Evolutionary conservation across 83 land plant species (phyloP).

Genomic region (Picea engelmannii): DNA sequence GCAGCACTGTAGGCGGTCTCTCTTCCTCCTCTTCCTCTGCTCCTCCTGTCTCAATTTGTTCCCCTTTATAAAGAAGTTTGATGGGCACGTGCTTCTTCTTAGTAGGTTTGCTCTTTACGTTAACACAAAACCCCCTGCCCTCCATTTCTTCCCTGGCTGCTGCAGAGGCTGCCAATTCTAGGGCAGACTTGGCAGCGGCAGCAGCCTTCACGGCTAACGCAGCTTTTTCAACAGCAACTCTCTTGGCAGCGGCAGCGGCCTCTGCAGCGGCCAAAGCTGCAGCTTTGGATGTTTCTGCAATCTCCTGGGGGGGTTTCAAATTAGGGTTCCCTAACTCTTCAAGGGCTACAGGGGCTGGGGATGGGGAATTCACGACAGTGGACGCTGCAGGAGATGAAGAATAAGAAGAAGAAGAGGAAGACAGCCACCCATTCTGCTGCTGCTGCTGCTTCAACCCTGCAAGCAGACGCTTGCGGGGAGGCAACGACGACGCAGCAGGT

Average conservation of each 20-base stretch:
- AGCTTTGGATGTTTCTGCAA: conserved; percentile 37
- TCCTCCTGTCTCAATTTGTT: conserved; percentile 12
- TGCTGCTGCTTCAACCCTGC: conserved; percentile 47
- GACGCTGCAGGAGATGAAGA: neutral
- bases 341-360: neutral
- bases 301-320: conserved; percentile 16
- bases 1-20: conserved; percentile 16
- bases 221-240: conserved; percentile 59
- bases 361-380: conserved; percentile 1
- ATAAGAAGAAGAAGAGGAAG: neutral
- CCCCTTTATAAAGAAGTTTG: conserved; percentile 38
- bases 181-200: conserved; percentile 61
- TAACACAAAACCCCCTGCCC: neutral
- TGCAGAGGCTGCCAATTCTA: conserved; percentile 42
- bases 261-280: conserved; percentile 35
- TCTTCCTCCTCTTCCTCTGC: neutral
- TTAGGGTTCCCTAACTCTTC: neutral
- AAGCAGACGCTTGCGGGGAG: conserved; percentile 62
- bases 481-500: conserved; percentile 14
- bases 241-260: conserved; percentile 55
- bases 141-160: conserved; percentile 23
- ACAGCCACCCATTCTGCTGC: neutral
- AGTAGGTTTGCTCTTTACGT: neutral
- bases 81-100: conserved; percentile 50
- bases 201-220: conserved; percentile 47